Percentiles rank a stretch among this genome's conserved stretches.
Evolutionary conservation across 768 basidiomycete genomes (phyloP).

Genomic region (Mycena floridula): DNA sequence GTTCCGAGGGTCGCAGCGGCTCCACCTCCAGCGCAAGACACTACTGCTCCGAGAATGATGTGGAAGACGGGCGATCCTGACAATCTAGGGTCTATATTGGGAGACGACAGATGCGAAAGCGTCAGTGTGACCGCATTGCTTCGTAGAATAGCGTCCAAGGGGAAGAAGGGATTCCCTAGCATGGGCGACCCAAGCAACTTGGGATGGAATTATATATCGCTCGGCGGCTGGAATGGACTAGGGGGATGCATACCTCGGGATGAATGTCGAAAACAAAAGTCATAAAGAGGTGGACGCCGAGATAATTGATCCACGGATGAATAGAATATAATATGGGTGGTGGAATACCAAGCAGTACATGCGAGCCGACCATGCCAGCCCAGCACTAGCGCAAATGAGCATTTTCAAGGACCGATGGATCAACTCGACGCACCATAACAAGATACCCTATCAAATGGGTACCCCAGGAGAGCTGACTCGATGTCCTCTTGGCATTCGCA

Average conservation of each 20-base stretch:
- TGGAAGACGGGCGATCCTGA: constrained; percentile 35
- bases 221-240: constrained; percentile 8
- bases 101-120: constrained; percentile 25
- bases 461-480: constrained; percentile 30
- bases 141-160: constrained; percentile 43
- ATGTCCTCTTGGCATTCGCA: constrained; percentile 23
- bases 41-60: constrained; percentile 40
- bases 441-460: constrained; percentile 40
- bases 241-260: constrained; percentile 35
- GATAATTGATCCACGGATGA: constrained; percentile 41
- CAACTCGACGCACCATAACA: constrained; percentile 29
- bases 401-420: background rate
- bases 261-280: constrained; percentile 33
- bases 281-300: constrained; percentile 37
- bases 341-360: constrained; percentile 36
- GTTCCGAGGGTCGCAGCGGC: constrained; percentile 36
- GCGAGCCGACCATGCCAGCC: constrained; percentile 40
- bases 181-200: constrained; percentile 26
- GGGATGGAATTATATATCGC: background rate
- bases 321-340: constrained; percentile 41
- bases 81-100: constrained; percentile 28
- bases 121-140: constrained; percentile 32
- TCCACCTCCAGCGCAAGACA: constrained; percentile 40
- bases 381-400: constrained; percentile 27
- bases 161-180: constrained; percentile 40